phyloP scores from a whole-genome alignment of 169 alveolate genomes.

The Plasmodium vinckei region DNA sequence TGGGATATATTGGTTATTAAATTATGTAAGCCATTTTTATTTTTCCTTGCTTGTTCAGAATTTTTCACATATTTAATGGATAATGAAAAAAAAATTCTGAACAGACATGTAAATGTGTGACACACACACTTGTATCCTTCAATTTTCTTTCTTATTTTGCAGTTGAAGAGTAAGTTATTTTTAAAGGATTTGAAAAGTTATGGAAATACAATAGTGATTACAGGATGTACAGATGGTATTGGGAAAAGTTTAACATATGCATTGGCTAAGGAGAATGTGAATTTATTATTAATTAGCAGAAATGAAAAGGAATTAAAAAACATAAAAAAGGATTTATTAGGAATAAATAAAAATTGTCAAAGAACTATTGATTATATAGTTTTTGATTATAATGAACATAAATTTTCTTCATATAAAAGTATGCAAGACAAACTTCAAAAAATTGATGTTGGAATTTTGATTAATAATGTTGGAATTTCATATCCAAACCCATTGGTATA shows the following conservation, averaged over 20 bases:
- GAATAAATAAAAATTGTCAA: slow-evolving; percentile 28
- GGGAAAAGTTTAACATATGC: slow-evolving; percentile 81
- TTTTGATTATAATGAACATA: slow-evolving; percentile 55
- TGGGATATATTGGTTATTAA: slow-evolving; percentile 28
- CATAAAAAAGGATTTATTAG: slow-evolving; percentile 36
- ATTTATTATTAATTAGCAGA: slow-evolving; percentile 59
- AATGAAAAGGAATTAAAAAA: slow-evolving; percentile 40
- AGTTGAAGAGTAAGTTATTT: slow-evolving; percentile 34
- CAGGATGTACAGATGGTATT: slow-evolving; percentile 85
- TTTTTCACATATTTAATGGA: background rate
- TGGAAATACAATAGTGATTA: slow-evolving; percentile 80
- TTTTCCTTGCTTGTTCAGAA: background rate
- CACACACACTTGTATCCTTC: background rate
- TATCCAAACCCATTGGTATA: slow-evolving; percentile 77
- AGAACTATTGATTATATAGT: slow-evolving; percentile 32
- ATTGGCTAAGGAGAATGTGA: slow-evolving; percentile 46
- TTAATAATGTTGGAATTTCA: slow-evolving; percentile 81
- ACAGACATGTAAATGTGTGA: background rate
- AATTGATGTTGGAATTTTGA: slow-evolving; percentile 77
- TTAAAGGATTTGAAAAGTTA: slow-evolving; percentile 55
- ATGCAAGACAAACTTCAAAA: slow-evolving; percentile 29
- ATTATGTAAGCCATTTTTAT: slow-evolving; percentile 43
- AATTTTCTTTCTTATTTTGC: background rate
- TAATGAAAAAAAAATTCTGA: background rate
- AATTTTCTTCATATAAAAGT: slow-evolving; percentile 31